Evolutionary conservation across 768 basidiomycete species (phyloP).

Genomic region (Boletus patriciae): DNA sequence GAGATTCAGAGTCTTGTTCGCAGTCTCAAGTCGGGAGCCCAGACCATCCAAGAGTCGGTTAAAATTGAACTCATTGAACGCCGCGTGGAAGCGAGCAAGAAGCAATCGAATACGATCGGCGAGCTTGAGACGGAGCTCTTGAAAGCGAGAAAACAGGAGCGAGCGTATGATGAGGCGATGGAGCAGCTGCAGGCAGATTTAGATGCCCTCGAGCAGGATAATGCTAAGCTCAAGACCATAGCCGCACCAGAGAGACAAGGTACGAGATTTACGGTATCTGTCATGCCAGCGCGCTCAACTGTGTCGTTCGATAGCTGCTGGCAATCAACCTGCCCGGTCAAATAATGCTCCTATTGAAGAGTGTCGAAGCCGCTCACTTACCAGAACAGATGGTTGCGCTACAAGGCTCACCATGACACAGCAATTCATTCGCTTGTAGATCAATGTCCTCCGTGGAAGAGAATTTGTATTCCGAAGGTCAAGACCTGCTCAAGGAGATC

Average conservation of each 20-base stretch:
- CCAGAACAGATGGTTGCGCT: conserved; percentile 69
- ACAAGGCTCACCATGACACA: neutral
- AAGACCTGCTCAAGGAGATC: conserved; percentile 84
- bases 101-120: conserved; percentile 79
- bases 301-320: conserved; percentile 37
- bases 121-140: conserved; percentile 80
- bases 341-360: conserved; percentile 75
- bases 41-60: conserved; percentile 86
- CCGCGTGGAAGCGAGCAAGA: conserved; percentile 87
- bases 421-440: conserved; percentile 43
- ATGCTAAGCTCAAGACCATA: conserved; percentile 72
- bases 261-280: conserved; percentile 31
- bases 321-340: conserved; percentile 51
- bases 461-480: conserved; percentile 91
- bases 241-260: conserved; percentile 71
- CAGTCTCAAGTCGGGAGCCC: conserved; percentile 84
- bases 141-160: conserved; percentile 85
- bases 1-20: conserved; percentile 87
- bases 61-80: conserved; percentile 97
- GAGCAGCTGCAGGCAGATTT: conserved; percentile 90
- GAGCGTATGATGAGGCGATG: conserved; percentile 89
- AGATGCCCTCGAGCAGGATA: conserved; percentile 85
- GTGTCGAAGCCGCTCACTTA: conserved; percentile 82
- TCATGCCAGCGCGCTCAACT: neutral
- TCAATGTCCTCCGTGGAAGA: conserved; percentile 89